These are phyloP conservation scores for Parsonsia alboflavescens DNA, from an alignment of 257 asterid genomes.

Conservation along the genomic window DNA sequence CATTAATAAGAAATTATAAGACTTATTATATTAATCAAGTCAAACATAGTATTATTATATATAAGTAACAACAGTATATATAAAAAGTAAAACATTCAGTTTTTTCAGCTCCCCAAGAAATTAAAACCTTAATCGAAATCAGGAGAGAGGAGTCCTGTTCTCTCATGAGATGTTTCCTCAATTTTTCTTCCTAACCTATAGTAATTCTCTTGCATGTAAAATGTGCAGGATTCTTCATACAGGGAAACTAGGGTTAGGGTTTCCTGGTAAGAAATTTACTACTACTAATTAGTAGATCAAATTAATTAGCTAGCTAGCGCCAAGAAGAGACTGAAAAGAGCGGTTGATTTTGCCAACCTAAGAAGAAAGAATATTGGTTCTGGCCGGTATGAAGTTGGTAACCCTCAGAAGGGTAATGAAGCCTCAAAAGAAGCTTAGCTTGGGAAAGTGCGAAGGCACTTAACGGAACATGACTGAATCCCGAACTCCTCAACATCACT, in stretches of 20 bases:
- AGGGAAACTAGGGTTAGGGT: slow-evolving; percentile 59
- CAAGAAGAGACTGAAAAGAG: slow-evolving; percentile 94
- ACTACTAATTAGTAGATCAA: neutral
- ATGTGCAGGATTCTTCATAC: slow-evolving; percentile 28
- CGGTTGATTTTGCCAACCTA: slow-evolving; percentile 96
- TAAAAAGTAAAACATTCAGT: slow-evolving; percentile 25
- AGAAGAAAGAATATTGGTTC: slow-evolving; percentile 59
- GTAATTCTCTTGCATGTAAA: slow-evolving; percentile 17
- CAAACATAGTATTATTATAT: neutral
- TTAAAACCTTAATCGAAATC: slow-evolving; percentile 20
- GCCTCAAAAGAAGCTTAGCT: slow-evolving; percentile 74
- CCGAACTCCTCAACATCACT: slow-evolving; percentile 52
- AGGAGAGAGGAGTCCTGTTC: neutral
- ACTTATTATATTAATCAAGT: neutral
- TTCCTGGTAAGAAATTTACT: slow-evolving; percentile 7
- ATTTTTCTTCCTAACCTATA: slow-evolving; percentile 5
- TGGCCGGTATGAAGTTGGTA: slow-evolving; percentile 60
- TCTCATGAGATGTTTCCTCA: slow-evolving; percentile 9
- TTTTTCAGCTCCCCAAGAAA: slow-evolving; percentile 36
- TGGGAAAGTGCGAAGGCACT: slow-evolving; percentile 84
- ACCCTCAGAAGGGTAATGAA: slow-evolving; percentile 96
- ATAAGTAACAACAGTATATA: slow-evolving; percentile 7
- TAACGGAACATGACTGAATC: slow-evolving; percentile 55
- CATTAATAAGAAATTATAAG: too few species aligned
- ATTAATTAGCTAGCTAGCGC: slow-evolving; percentile 39